These are phyloP conservation scores for Fragaria vesca DNA, from an alignment of 306 rosid genomes.

Conservation along the genomic window DNA sequence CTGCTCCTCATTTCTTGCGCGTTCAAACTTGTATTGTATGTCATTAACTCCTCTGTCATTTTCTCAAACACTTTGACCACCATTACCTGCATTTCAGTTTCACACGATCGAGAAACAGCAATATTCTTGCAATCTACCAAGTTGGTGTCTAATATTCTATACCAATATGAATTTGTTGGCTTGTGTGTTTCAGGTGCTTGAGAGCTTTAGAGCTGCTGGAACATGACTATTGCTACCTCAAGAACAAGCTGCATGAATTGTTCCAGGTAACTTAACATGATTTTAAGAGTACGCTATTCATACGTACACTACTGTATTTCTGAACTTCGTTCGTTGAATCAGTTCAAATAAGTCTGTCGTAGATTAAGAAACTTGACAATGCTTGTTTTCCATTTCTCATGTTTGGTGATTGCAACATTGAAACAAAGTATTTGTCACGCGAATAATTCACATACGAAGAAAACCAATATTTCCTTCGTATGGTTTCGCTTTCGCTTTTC, in stretches of 20 bases:
- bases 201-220: slow-evolving; percentile 87
- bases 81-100: background rate
- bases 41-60: background rate
- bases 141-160: background rate
- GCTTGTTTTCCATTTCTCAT: background rate
- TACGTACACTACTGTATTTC: background rate
- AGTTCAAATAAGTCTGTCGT: background rate
- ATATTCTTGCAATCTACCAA: background rate
- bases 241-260: slow-evolving; percentile 83
- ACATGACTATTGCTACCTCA: slow-evolving; percentile 90
- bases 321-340: background rate
- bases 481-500: background rate
- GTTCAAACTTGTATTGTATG: background rate
- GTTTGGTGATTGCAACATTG: background rate
- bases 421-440: background rate
- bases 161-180: background rate
- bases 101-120: background rate
- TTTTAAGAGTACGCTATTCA: background rate
- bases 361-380: background rate
- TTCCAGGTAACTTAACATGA: slow-evolving; percentile 56
- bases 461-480: background rate
- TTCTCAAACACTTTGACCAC: background rate
- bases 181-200: slow-evolving; percentile 54
- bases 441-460: background rate
- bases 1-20: slow-evolving; percentile 24